Evolutionary conservation across 495 filamentous ascomycete genomes (phyloP), one percentile per base, ranked within the genome.

Genomic region (Penicillium salamii): DNA sequence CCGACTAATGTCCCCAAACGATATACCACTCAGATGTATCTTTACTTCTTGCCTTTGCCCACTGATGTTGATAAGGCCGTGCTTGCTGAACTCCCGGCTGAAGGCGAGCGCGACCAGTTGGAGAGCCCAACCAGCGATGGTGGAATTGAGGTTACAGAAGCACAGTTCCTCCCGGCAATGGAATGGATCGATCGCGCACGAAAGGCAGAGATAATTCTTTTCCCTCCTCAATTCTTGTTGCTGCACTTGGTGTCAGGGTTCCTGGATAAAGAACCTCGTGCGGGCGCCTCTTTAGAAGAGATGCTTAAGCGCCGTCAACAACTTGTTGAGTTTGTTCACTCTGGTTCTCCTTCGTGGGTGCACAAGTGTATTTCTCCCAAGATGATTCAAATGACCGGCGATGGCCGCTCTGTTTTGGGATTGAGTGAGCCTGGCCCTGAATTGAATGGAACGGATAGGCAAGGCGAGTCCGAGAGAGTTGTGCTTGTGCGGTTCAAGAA

Each of bases 11-110:
- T 85, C 2, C 78, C 83, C 1, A 86, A 83, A 58, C 79, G 93
- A 15, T 98, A 89, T 62, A 86, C 86, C 1, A 96, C 91, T 7
- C 90, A 96, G 62, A 96, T 98, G 91, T 98, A 97, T 62, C 59
- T 98, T 7, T 93, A 96, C 66, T 87, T 96, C 69, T 76, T 96
- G n/a, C 91, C 93, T 0, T 69, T 91, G 0, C 70, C 74, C 3
- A 55, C 75, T 1, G 68, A 76, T 11, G 65, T 69, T 17, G 57
- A 70, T 46, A 65, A 69, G 19, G 42, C 55, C 1, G 33, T 68
- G 8, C 59, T 68, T 11, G 39, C 58, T 11, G 62, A 65, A 23
- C 55, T 67, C 13, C 67, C 67, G 6, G 41, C 58, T 12, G 65
- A 72, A 39, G 69, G 67, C 7, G 62, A 70, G 42, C 50, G 61